Evolutionary conservation across 2,329 filamentous ascomycete genomes (phyloP), one percentile per base, ranked within the genome.

Genomic region (Pyricularia pennisetigena): DNA sequence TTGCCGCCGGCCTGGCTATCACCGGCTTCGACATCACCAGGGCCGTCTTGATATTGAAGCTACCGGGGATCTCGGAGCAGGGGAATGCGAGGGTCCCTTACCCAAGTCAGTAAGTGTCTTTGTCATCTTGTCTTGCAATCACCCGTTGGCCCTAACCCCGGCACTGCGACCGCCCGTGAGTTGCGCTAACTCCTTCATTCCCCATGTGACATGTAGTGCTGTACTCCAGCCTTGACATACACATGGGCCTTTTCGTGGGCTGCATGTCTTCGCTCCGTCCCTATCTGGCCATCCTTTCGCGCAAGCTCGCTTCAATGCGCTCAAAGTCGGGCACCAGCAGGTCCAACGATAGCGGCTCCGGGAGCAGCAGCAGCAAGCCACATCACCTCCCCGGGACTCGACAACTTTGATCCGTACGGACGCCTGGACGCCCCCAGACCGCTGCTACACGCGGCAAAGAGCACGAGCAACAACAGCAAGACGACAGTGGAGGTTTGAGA

Each of bases 261-360:
- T 59, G 41, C 49, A 70, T 70, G 70, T 71, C 72, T 65, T 72
- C 65, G 71, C 74, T 77, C 49, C 69, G 71, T 35, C 64, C 70
- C n/a, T 68, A 70, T 24, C 70, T 79, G 64, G 76, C 79, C 70
- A 49, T 66, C 14, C 20, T 66, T 35, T 28, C 23, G 10, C 63
- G 30, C 63, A 65, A 26, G 63, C 20, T 35, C 30, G 24, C 35
- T 35, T 35, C 30, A 20, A 24, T 24, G 30, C 63, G 30, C n/a
- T 35, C 29, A 4, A 12, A 41, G 20, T 6, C 41, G 16, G 41
- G 16, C 16, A 1, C 16, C 16, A 49, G 20, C 41, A 7, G n/a
- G 2, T 49, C 3, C 41, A n/a, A 49, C 16, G 41, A 49, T 16
- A 49, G 41, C 41, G 41, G 41, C 16, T 7, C 41, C 2, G 41